Evolutionary conservation across 2,329 filamentous ascomycete species (phyloP), one percentile per base, ranked within the genome.

Genomic region (Trichoderma cornu-damae): DNA sequence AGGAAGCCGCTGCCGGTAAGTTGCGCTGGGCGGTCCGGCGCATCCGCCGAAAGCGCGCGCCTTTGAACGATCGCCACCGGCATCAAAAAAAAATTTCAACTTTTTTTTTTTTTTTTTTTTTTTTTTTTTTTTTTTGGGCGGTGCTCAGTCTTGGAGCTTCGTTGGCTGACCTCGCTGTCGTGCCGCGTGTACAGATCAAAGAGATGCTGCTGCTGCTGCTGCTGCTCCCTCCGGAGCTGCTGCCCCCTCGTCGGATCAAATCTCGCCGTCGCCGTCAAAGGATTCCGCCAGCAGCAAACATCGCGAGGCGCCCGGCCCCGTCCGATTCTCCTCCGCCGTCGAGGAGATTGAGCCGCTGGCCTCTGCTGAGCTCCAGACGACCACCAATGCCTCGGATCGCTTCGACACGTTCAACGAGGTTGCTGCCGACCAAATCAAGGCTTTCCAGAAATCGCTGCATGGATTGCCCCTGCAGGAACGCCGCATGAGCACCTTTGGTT

Each of bases 401-500:
- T 63, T 67, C 58, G 63, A 59, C 37, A 67, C 73, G 58, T 72
- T 73, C 53, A 70, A 71, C 48, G 73, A 76, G 60, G 73, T 78
- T 48, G 77, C 78, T 5, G 73, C 76, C 16, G 85, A 89, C 57
- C 82, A 92, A 67, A 77, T 95, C 57, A 83, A 82, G 63, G 85
- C 84, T 59, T 76, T 96, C 60, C 86, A 88, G 50, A 83, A 85
- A 64, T 86, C 84, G 22, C 77, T 96, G 24, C 87, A 90, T 62
- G 84, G 84, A 61, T 81, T 85, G 46, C 84, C 87, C 65, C 79
- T 96, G 60, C 92, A 96, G 74, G 87, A 92, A 65, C 82, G 85
- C 58, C 84, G 92, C 62, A 84, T 96, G 78, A 88, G 88, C 69
- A 89, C 91, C 69, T 96, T 90, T 73, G 86, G 88, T 42, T 97